Base-by-base conservation (phyloP, 2,329 filamentous ascomycete genomes). In the Scedosporium apiospermum region DNA sequence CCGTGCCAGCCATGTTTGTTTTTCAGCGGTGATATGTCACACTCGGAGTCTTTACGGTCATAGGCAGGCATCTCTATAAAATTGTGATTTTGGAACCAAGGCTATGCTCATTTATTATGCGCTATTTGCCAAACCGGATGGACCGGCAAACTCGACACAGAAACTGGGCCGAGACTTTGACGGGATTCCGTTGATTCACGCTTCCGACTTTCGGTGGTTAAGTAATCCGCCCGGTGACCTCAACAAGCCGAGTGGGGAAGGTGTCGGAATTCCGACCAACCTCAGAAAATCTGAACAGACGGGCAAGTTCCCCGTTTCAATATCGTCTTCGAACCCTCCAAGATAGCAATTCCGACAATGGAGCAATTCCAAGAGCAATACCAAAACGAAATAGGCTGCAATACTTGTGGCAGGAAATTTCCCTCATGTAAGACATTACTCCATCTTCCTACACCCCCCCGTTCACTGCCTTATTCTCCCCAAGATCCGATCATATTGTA, bases 1-100 rank as follows among this genome's bases (percentile, higher is more conserved):
- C 68, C 0, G 73, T 74, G 53, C 71, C 72, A 2, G 65, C 21
- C 72, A 74, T 74, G 34, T 14, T 38, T 30, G 27, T 30, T 3
- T 7, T 58, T 21, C 9, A 1, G 53, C 53, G 10, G 21, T 26
- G 23, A 46, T 38, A 12, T 12, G 9, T 14, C 34, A 38, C 34
- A 38, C 9, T 3, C 10, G 4, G 34, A 38, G 34, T 38, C 34
- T 38, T 38, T 38, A 38, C 10, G 16, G 44, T 49, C n/a, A 49
- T 18, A 3, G 44, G 14, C 44, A 23, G 44, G 14, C n/a, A 49
- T 49, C 44, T 21, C 34, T 14, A 38, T 14, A 3, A 38, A 38
- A 38, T 3, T 38, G 1, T 38, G 34, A 12, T 38, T 12, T 38
- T 14, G 3, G 9, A 38, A 38, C 34, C 2, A 12, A 14, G 34